Base-by-base conservation (phyloP, 2,329 filamentous ascomycete genomes). In the Colletotrichum salicis region DNA sequence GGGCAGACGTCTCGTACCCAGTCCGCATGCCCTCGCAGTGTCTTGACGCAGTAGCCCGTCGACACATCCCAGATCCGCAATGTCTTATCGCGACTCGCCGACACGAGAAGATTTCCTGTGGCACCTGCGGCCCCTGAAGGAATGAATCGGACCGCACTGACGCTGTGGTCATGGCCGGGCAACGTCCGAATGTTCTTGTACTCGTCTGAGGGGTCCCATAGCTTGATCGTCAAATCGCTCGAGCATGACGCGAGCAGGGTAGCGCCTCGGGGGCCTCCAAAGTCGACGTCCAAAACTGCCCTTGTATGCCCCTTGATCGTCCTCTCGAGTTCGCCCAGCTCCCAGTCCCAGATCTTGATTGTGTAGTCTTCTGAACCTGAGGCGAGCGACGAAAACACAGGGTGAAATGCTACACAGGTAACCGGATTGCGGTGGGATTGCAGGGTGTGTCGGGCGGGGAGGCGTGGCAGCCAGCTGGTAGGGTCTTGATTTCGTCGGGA, bases 261-360 rank as follows among this genome's bases (percentile, higher is more conserved):
- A 37, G 91, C 92, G 54, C 94, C 93, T 78, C 93, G 87, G 1
- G 94, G 94, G 0, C 95, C 95, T 48, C 96, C 95, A 82, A 93
- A 98, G 78, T 98, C 95, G 45, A 97, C 90, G 79, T 97, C 95
- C 33, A 96, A 84, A 1, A 98, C 94, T 4, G 94, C 90, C 79
- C 93, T 95, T 5, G 95, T 98, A 78, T 98, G 96, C 1, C 94
- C 95, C 80, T 98, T 98, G 69, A 98, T 89, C 0, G 95, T 98
- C 73, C 92, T 87, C 80, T 98, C 95, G 4, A 97, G 86, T 82
- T 98, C 95, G 59, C 96, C 96, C 29, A 97, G 84, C 78, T 98
- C 95, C 93, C 95, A 98, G 79, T 98, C 95, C 95, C 95, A 98
- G 67, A 98, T 95, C 79, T 98, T 98, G 81, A 98, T 97, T 8